These are phyloP conservation scores for Saccharum spontaneum DNA, from an alignment of 176 grass and related monocot species.

Conservation along the genomic window DNA sequence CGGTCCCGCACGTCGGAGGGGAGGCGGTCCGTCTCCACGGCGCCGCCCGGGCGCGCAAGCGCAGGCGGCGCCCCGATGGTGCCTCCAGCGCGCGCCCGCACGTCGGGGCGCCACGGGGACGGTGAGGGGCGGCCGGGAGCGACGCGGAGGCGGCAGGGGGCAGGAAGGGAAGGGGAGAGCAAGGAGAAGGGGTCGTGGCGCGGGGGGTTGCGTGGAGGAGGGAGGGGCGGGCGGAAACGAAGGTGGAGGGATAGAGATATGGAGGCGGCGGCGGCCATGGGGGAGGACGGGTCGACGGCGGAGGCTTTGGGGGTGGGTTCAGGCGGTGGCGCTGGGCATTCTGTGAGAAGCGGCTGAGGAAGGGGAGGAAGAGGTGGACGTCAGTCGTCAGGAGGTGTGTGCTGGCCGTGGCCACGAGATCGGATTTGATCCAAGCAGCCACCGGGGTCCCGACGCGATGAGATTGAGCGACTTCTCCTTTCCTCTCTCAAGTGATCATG, in stretches of 20 bases:
- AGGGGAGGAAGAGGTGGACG: constrained; percentile 19
- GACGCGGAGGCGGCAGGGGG: constrained; percentile 29
- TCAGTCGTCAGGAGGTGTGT: constrained; percentile 1
- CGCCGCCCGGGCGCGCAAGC: constrained; percentile 56
- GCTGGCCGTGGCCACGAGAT: constrained; percentile 41
- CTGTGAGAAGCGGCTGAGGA: constrained; percentile 20
- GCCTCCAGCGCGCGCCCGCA: constrained; percentile 39
- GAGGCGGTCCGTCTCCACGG: constrained; percentile 89
- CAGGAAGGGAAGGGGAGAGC: constrained; percentile 7
- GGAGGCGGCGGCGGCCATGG: constrained; percentile 48
- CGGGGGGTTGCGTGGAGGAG: constrained; percentile 28
- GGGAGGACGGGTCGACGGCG: constrained; percentile 44
- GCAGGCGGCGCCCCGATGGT: constrained; percentile 52
- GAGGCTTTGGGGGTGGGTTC: constrained; percentile 14
- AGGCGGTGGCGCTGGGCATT: constrained; percentile 23
- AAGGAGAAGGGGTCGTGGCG: constrained; percentile 34
- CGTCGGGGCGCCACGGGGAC: constrained; percentile 4
- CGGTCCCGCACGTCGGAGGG: constrained; percentile 78
- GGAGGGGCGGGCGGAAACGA: constrained; percentile 30
- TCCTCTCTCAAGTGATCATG: background rate
- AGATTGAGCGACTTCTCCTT: background rate
- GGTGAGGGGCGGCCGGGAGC: constrained; percentile 29
- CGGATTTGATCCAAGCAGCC: constrained; percentile 17
- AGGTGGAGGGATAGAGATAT: constrained; percentile 55
- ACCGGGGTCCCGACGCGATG: background rate